A percentile compares a stretch with the other conserved stretches of the same genome.
Conservation (phyloP, 768 basidiomycete genomes). For the Galerina sulciceps region DNA sequence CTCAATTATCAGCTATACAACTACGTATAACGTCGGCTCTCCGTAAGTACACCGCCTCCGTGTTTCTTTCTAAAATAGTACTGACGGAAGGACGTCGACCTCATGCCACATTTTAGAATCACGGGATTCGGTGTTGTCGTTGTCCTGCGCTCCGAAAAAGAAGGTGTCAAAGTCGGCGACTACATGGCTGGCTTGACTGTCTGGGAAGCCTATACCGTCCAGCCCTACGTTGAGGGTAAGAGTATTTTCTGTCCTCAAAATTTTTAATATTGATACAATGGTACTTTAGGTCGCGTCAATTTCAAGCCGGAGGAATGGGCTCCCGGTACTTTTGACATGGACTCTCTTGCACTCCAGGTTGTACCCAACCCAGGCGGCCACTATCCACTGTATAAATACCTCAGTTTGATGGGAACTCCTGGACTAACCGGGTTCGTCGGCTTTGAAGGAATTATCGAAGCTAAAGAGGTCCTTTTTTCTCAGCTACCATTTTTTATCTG, state of each 20-base stretch:
- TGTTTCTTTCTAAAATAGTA: not conserved
- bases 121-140: slow-evolving; percentile 42
- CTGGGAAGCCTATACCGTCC: slow-evolving; percentile 24
- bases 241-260: not conserved
- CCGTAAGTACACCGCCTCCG: no score
- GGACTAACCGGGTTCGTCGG: slow-evolving; percentile 42
- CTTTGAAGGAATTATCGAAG: slow-evolving; percentile 40
- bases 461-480: slow-evolving; percentile 38
- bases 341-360: not conserved
- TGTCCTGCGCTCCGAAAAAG: slow-evolving; percentile 44
- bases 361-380: slow-evolving; percentile 34
- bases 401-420: slow-evolving; percentile 6
- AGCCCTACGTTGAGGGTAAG: not conserved
- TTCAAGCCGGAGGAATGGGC: slow-evolving; percentile 4
- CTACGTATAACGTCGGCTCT: slow-evolving; percentile 33
- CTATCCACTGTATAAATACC: not conserved
- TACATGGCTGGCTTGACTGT: slow-evolving; percentile 38
- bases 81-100: no score
- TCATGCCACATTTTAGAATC: slow-evolving; percentile 23
- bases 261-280: not conserved
- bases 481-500: not conserved
- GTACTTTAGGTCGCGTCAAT: not conserved
- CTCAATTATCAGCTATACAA: slow-evolving; percentile 26
- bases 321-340: slow-evolving; percentile 3
- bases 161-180: slow-evolving; percentile 36